Conservation (phyloP, 805 yeast species). For the Candida anglica region DNA sequence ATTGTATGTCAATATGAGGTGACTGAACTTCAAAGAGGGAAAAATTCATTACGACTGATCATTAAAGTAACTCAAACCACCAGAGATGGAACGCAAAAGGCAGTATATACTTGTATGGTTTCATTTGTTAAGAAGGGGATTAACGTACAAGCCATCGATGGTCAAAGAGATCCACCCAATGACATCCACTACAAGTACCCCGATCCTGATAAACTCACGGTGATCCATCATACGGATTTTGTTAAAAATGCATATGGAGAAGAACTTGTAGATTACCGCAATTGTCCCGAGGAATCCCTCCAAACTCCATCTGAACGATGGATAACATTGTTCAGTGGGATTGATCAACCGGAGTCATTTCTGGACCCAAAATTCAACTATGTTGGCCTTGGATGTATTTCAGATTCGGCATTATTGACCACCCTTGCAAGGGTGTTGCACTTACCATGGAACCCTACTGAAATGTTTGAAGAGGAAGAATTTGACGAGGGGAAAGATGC, state of each 20-base stretch:
- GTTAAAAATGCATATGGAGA: slow-evolving; percentile 34
- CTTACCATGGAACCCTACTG: slow-evolving; percentile 39
- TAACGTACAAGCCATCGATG: slow-evolving; percentile 2
- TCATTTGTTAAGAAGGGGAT: slow-evolving; percentile 28
- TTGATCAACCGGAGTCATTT: slow-evolving; percentile 21
- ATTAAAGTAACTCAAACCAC: slow-evolving; percentile 49
- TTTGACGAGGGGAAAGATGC: slow-evolving; percentile 33
- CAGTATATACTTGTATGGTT: slow-evolving; percentile 51
- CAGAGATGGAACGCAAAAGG: slow-evolving; percentile 25
- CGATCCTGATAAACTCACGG: slow-evolving; percentile 20
- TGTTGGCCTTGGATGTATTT: slow-evolving; percentile 33
- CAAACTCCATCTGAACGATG: slow-evolving; percentile 32
- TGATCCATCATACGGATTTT: slow-evolving; percentile 32
- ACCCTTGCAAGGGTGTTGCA: slow-evolving; percentile 39
- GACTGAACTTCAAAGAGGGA: slow-evolving; percentile 47
- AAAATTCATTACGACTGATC: slow-evolving; percentile 47
- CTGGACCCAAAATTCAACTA: slow-evolving; percentile 23
- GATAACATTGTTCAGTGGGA: slow-evolving; percentile 37
- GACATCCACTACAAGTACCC: slow-evolving; percentile 18
- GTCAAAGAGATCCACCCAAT: slow-evolving; percentile 13
- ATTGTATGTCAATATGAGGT: slow-evolving; percentile 53
- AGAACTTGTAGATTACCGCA: slow-evolving; percentile 29
- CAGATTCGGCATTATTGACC: slow-evolving; percentile 37
- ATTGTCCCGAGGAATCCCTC: slow-evolving; percentile 31
- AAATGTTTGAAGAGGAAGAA: slow-evolving; percentile 23